Evolutionary conservation across 208 protist genomes (phyloP), one percentile per base, ranked within the genome.

Genomic region (Vickermania spadyakhi): DNA sequence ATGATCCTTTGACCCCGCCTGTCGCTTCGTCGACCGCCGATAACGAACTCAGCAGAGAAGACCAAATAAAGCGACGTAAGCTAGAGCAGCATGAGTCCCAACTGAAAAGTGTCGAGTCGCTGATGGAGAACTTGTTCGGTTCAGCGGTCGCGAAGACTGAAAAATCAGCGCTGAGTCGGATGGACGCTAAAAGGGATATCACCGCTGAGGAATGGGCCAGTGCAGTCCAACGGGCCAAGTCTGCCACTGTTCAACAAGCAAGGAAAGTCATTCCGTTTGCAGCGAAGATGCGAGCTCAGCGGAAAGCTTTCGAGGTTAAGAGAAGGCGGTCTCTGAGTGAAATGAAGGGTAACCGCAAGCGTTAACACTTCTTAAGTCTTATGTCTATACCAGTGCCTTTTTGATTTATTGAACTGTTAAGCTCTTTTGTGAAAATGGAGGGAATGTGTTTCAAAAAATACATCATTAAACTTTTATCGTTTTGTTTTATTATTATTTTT

Each of bases 171-270:
- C 36, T 45, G 11, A 52, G 27, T 25, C 66, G 71, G 52, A 72
- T 85, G 30, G 86, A 93, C 66, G 70, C 79, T 2, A 72, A 80
- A 26, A 71, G 78, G n/a, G 73, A 72, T 55, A 86, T 93, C 42
- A 79, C 79, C 1, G 73, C 81, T 14, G 68, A 87, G 62, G 73
- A 93, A 59, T 93, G 86, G 86, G 77, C 79, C 2, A 79, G 85
- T 23, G 86, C 86, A 7, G 86, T 93, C 26, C 73, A 77, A 3
- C 77, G 72, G 41, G 86, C 86, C 2, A 71, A 73, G 13, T 71
- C 78, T 7, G 68, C 69, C 52, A 89, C 79, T 31, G 71, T 89
- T 49, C 70, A 78, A 42, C 81, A 92, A 54, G 86, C 77, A 2
- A 79, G 89, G 60, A 73, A 84, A 73, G 75, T 80, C 1, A 68